phyloP scores from a whole-genome alignment of 2,329 filamentous ascomycete species.

The Penicillium sp. region DNA sequence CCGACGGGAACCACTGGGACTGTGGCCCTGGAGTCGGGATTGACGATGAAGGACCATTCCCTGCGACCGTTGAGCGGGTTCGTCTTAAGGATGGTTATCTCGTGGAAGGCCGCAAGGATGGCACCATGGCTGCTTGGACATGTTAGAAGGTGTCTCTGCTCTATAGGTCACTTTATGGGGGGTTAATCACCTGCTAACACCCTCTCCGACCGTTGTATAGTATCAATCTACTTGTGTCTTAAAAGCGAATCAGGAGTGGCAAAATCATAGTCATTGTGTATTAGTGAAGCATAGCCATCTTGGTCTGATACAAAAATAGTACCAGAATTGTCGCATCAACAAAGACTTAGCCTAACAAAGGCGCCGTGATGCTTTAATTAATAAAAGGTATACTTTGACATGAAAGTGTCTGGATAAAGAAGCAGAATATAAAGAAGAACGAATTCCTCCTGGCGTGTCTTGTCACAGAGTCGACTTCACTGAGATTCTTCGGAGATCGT shows the following conservation, averaged over 20 bases:
- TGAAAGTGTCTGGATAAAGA: background rate
- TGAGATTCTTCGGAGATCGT: conserved; percentile 13
- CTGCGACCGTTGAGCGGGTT: conserved; percentile 77
- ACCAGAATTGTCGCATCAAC: conserved; percentile 1
- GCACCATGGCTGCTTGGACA: conserved; percentile 87
- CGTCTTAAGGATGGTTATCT: conserved; percentile 92
- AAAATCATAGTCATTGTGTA: conserved; percentile 13
- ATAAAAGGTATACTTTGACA: background rate
- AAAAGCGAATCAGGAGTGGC: conserved; percentile 15
- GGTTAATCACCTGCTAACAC: background rate
- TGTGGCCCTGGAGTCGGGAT: conserved; percentile 77
- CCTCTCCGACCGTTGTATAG: conserved; percentile 23
- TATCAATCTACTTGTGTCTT: conserved; percentile 22
- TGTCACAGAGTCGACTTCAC: background rate
- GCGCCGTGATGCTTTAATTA: background rate
- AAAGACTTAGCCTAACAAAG: conserved; percentile 9
- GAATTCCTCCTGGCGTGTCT: background rate
- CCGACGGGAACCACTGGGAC: conserved; percentile 93
- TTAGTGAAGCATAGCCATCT: background rate
- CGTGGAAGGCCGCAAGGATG: conserved; percentile 84
- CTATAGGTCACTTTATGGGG: conserved; percentile 4
- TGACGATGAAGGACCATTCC: conserved; percentile 65
- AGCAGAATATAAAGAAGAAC: conserved; percentile 4
- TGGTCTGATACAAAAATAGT: conserved; percentile 7
- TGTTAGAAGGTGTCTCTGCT: conserved; percentile 50